These are phyloP conservation scores for Fomitopsis pinicola DNA, from an alignment of 1,284 basidiomycete genomes.

Conservation along the genomic window DNA sequence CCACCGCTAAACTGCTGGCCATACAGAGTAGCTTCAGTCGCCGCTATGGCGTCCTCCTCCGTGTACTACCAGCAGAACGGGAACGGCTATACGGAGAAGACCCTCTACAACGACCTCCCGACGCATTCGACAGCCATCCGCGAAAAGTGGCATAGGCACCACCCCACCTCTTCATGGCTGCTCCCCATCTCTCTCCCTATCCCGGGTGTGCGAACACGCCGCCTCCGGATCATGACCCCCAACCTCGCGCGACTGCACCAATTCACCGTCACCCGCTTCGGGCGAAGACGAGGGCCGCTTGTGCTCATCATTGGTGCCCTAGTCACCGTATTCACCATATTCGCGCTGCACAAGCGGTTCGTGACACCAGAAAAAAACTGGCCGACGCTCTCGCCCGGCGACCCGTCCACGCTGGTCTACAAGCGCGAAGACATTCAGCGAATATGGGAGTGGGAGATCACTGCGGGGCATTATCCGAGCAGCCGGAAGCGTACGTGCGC, in stretches of 20 bases:
- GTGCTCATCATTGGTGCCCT: conserved; percentile 47
- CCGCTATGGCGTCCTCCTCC: conserved; percentile 39
- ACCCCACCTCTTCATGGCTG: conserved; percentile 49
- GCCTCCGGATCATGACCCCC: conserved; percentile 51
- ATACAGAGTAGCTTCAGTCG: conserved; percentile 4
- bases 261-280: conserved; percentile 52
- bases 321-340: conserved; percentile 45
- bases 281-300: conserved; percentile 50
- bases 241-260: conserved; percentile 63
- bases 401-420: conserved; percentile 76
- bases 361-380: conserved; percentile 57
- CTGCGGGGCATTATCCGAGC: conserved; percentile 89
- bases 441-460: conserved; percentile 93
- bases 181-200: conserved; percentile 56
- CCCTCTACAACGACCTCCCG: conserved; percentile 48
- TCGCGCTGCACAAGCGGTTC: conserved; percentile 58
- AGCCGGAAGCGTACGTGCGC: conserved; percentile 58
- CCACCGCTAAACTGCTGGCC: conserved; percentile 8
- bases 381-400: conserved; percentile 60
- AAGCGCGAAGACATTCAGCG: conserved; percentile 72
- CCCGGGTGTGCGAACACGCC: conserved; percentile 52
- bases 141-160: conserved; percentile 60
- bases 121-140: conserved; percentile 57
- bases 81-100: conserved; percentile 44
- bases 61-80: conserved; percentile 44